These are phyloP conservation scores for Fusarium cyanostomum DNA, from an alignment of 2,329 filamentous ascomycete species.

Conservation along the genomic window DNA sequence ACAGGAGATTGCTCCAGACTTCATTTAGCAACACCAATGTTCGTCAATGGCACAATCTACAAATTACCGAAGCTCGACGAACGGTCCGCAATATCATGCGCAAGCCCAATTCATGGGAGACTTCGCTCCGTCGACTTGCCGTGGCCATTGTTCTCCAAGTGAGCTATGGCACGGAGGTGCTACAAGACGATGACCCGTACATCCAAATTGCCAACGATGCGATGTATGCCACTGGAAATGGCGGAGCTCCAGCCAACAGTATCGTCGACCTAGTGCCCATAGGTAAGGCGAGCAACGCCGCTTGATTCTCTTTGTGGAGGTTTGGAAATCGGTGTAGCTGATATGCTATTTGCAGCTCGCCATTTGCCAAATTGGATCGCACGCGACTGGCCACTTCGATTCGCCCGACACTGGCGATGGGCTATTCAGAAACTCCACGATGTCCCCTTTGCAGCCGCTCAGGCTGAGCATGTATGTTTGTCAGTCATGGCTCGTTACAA, in stretches of 20 bases:
- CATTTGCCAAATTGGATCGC: conserved; percentile 43
- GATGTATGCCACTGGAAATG: conserved; percentile 46
- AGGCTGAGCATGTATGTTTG: conserved; percentile 41
- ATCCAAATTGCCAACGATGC: conserved; percentile 45
- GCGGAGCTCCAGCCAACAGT: conserved; percentile 45
- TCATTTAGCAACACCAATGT: conserved; percentile 52
- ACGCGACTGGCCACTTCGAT: conserved; percentile 46
- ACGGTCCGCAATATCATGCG: conserved; percentile 36
- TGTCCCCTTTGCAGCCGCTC: conserved; percentile 45
- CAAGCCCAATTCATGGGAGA: conserved; percentile 38
- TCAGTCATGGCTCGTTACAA: neutral
- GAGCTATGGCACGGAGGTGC: conserved; percentile 46
- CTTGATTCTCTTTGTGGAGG: neutral
- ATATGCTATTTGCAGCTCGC: conserved; percentile 30
- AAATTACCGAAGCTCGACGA: conserved; percentile 35
- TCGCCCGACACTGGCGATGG: conserved; percentile 48
- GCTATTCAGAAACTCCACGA: conserved; percentile 48
- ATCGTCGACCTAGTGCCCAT: conserved; percentile 58
- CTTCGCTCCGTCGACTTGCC: conserved; percentile 43
- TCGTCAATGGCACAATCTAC: conserved; percentile 39
- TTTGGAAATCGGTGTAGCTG: conserved; percentile 1
- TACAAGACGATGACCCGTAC: conserved; percentile 44
- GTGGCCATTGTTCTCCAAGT: conserved; percentile 47
- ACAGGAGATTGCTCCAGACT: conserved; percentile 55
- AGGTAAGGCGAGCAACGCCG: conserved; percentile 32